Conservation (phyloP, 2,329 filamentous ascomycete genomes). For the Neoarthrinium moseri region DNA sequence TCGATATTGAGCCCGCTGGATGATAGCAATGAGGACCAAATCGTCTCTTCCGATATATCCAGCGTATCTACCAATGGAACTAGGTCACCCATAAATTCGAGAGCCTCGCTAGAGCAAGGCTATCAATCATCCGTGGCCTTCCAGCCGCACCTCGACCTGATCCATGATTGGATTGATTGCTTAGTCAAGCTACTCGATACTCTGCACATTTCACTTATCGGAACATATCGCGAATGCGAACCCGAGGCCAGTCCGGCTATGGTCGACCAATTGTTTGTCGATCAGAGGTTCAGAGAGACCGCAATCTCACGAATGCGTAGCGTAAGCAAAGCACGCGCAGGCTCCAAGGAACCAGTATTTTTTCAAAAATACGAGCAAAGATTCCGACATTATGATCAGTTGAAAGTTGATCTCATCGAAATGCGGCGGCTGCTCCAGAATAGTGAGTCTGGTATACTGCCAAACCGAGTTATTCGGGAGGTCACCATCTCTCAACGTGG, state of each 20-base stretch:
- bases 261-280: conserved; percentile 40
- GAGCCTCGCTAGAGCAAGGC: conserved; percentile 15
- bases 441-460: conserved; percentile 38
- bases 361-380: conserved; percentile 44
- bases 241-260: conserved; percentile 40
- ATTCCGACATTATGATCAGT: conserved; percentile 44
- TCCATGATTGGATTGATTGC: conserved; percentile 44
- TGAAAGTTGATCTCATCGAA: conserved; percentile 39
- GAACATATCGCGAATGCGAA: conserved; percentile 46
- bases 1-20: conserved; percentile 11
- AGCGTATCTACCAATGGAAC: not conserved
- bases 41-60: not conserved
- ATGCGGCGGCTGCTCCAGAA: conserved; percentile 38
- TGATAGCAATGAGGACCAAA: conserved; percentile 6
- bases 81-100: not conserved
- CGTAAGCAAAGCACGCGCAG: conserved; percentile 39
- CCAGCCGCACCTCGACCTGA: conserved; percentile 33
- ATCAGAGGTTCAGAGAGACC: conserved; percentile 39
- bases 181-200: conserved; percentile 41
- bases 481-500: conserved; percentile 42
- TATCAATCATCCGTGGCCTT: conserved; percentile 17
- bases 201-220: conserved; percentile 38
- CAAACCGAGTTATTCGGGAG: conserved; percentile 38
- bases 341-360: conserved; percentile 43
- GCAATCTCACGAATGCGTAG: conserved; percentile 46